These are phyloP conservation scores for Aspergillus novoparasiticus DNA, from an alignment of 2,329 filamentous ascomycete species.

Conservation along the genomic window DNA sequence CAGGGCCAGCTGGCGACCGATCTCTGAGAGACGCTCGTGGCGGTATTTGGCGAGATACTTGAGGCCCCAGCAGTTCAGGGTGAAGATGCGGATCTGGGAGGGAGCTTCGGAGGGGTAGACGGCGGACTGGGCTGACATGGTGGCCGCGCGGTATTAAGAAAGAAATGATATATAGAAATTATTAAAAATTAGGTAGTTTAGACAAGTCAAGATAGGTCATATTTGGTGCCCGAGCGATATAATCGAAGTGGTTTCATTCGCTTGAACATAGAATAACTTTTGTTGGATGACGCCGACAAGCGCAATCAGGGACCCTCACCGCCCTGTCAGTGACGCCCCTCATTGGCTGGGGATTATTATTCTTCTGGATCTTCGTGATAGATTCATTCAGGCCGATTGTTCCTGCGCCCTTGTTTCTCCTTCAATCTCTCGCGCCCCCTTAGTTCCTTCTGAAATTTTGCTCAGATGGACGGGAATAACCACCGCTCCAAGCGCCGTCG, in stretches of 20 bases:
- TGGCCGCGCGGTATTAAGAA: background rate
- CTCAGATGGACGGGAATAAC: constrained; percentile 30
- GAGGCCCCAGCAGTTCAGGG: constrained; percentile 96
- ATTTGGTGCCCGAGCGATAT: background rate
- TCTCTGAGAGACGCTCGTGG: constrained; percentile 75
- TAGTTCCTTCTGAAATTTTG: background rate
- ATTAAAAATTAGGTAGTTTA: background rate
- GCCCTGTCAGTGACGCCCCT: background rate
- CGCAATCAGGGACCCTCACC: background rate
- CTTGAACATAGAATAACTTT: background rate
- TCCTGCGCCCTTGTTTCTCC: constrained; percentile 1
- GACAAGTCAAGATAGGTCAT: background rate
- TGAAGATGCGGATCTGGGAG: constrained; percentile 73
- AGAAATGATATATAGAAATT: background rate
- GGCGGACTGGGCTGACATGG: background rate
- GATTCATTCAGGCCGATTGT: constrained; percentile 3
- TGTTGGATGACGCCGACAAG: background rate
- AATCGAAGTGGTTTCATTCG: background rate
- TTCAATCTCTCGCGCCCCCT: constrained; percentile 2
- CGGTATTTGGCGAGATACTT: constrained; percentile 82
- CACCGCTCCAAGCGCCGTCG: constrained; percentile 36
- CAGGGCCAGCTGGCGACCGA: constrained; percentile 75
- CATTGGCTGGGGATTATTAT: constrained; percentile 9
- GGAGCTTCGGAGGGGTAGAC: constrained; percentile 39
- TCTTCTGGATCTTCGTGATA: constrained; percentile 3